phyloP scores from a whole-genome alignment of 352 stramenopile genomes.

The Pythium guiyangense region DNA sequence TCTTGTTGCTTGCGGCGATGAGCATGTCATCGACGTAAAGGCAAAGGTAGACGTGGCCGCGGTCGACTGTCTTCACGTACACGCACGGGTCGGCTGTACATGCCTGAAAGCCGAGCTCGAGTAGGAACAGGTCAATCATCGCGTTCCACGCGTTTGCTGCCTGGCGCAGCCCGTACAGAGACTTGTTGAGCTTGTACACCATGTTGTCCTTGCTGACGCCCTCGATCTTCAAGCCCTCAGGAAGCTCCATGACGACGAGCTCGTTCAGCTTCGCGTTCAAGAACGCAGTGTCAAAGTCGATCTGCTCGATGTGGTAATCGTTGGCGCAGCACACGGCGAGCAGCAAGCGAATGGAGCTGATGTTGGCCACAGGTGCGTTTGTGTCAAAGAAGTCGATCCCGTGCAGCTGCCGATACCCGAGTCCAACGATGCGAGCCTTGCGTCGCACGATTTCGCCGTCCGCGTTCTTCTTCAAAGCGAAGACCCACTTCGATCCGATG shows the following conservation, averaged over 20 bases:
- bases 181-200: no score
- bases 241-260: no score
- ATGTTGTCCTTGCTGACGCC: no score
- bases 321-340: conserved; percentile 8
- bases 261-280: no score
- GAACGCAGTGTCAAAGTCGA: no score
- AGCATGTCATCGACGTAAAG: background rate
- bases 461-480: background rate
- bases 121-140: conserved; percentile 15
- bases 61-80: background rate
- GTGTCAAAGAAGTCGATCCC: conserved; percentile 6
- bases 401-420: background rate
- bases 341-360: conserved; percentile 6
- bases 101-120: conserved; percentile 12
- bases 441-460: background rate
- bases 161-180: conserved; percentile 19
- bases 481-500: background rate
- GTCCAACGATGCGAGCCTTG: background rate
- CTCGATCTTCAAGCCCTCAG: no score
- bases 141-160: conserved; percentile 18
- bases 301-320: conserved; percentile 8
- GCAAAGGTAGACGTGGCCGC: background rate
- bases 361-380: no score
- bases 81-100: conserved; percentile 16
- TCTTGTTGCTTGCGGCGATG: background rate